These are phyloP conservation scores for Gomphus bonarii DNA, from an alignment of 1,284 basidiomycete species.

Conservation along the genomic window DNA sequence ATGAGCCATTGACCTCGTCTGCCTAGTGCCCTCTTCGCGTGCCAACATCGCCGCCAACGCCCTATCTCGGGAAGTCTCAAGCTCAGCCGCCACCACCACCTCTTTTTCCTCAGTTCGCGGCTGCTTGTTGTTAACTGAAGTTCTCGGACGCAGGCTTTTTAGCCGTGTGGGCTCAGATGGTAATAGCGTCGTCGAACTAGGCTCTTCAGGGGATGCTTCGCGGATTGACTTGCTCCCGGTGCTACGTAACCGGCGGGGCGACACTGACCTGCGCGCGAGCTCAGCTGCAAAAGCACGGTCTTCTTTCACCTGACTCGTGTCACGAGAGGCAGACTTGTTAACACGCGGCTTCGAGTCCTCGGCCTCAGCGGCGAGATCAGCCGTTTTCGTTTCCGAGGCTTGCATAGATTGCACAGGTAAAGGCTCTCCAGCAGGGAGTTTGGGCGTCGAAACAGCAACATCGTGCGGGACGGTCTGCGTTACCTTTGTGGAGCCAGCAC, in stretches of 20 bases:
- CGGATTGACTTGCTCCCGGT: constrained; percentile 9
- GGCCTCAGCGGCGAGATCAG: background rate
- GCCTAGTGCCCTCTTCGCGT: constrained; percentile 23
- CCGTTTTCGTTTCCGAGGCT: background rate
- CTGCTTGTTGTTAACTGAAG: constrained; percentile 14
- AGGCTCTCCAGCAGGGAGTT: background rate
- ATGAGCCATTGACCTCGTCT: constrained; percentile 19
- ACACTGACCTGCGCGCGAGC: background rate
- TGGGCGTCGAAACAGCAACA: constrained; percentile 2
- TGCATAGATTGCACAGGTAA: background rate
- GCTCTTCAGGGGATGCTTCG: background rate
- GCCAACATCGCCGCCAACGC: constrained; percentile 29
- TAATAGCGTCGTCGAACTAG: background rate
- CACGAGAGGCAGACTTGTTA: background rate
- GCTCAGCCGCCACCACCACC: constrained; percentile 12
- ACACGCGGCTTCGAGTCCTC: background rate
- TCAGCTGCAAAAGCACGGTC: constrained; percentile 5
- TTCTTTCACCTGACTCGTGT: background rate
- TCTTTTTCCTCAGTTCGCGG: constrained; percentile 22
- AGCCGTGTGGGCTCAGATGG: background rate
- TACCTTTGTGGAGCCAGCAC: background rate
- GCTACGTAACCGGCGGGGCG: constrained; percentile 3
- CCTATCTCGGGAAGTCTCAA: constrained; percentile 25
- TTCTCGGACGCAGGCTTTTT: background rate
- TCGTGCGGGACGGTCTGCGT: background rate